Percentiles rank a stretch among this genome's conserved stretches.
phyloP scores from a whole-genome alignment of 768 basidiomycete species.

The Rhizopogon vesiculosus region DNA sequence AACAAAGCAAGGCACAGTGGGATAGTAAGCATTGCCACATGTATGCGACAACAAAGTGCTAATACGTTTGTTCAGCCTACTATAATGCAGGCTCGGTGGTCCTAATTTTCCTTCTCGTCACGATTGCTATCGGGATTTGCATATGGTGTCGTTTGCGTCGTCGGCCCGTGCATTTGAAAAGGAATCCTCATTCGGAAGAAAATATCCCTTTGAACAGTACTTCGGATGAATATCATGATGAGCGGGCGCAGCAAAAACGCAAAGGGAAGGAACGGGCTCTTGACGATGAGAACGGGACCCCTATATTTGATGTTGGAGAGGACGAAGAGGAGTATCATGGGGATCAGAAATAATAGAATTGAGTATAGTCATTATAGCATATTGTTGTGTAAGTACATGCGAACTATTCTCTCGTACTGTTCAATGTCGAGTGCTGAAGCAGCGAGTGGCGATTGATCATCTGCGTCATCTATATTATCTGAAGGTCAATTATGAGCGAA shows the following conservation, averaged over 20 bases:
- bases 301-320: slow-evolving; percentile 54
- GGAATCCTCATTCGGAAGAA: slow-evolving; percentile 44
- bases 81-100: slow-evolving; percentile 90
- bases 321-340: slow-evolving; percentile 39
- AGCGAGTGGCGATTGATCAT: too few species aligned
- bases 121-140: slow-evolving; percentile 62
- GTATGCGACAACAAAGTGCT: not conserved
- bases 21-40: slow-evolving; percentile 51
- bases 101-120: slow-evolving; percentile 74
- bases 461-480: too few species aligned
- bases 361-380: not conserved
- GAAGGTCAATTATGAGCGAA: too few species aligned
- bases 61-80: slow-evolving; percentile 55
- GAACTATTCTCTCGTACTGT: too few species aligned
- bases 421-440: too few species aligned
- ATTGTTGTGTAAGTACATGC: not conserved
- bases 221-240: slow-evolving; percentile 39
- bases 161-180: slow-evolving; percentile 18
- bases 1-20: slow-evolving; percentile 86
- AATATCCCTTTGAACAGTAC: slow-evolving; percentile 57
- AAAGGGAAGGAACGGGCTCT: slow-evolving; percentile 49
- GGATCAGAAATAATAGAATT: slow-evolving; percentile 7
- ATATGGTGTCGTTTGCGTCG: slow-evolving; percentile 72
- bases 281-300: slow-evolving; percentile 26
- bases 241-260: slow-evolving; percentile 23